Conservation (phyloP, 768 basidiomycete genomes). For the Boletus patriciae region DNA sequence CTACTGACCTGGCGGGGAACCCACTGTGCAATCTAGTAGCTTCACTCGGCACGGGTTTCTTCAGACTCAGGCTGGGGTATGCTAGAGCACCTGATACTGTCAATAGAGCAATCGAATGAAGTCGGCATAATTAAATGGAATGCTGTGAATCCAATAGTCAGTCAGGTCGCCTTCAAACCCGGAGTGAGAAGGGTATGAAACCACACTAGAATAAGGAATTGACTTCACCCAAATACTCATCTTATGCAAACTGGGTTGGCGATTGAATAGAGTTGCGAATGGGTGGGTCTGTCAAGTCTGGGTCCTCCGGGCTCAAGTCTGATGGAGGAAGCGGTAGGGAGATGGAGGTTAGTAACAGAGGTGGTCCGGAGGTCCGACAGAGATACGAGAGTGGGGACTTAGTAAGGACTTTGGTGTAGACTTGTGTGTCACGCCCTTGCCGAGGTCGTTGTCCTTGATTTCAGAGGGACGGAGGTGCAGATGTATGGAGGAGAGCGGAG, state of each 20-base stretch:
- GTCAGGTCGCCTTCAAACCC: background rate
- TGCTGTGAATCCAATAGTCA: slow-evolving; percentile 47
- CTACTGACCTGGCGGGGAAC: slow-evolving; percentile 84
- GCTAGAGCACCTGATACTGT: slow-evolving; percentile 42
- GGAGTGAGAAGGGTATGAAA: background rate
- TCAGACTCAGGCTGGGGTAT: slow-evolving; percentile 98
- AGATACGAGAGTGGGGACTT: no score
- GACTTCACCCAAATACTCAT: slow-evolving; percentile 98
- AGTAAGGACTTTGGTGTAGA: no score
- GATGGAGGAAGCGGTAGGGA: no score
- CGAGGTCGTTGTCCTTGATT: no score
- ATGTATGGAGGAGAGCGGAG: no score
- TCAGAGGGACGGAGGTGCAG: no score
- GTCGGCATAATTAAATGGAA: slow-evolving; percentile 81
- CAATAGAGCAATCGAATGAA: slow-evolving; percentile 3
- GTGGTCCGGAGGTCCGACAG: no score
- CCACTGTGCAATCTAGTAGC: slow-evolving; percentile 98
- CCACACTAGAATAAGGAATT: slow-evolving; percentile 97
- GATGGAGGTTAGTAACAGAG: no score
- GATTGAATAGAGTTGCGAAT: slow-evolving; percentile 71
- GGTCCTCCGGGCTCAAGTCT: no score
- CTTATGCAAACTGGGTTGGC: slow-evolving; percentile 97
- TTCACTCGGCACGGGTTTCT: slow-evolving; percentile 97
- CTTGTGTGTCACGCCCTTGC: no score
- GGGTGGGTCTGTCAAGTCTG: no score